These are phyloP conservation scores for Diplodia sapinea DNA, from an alignment of 2,329 filamentous ascomycete species.

Conservation along the genomic window DNA sequence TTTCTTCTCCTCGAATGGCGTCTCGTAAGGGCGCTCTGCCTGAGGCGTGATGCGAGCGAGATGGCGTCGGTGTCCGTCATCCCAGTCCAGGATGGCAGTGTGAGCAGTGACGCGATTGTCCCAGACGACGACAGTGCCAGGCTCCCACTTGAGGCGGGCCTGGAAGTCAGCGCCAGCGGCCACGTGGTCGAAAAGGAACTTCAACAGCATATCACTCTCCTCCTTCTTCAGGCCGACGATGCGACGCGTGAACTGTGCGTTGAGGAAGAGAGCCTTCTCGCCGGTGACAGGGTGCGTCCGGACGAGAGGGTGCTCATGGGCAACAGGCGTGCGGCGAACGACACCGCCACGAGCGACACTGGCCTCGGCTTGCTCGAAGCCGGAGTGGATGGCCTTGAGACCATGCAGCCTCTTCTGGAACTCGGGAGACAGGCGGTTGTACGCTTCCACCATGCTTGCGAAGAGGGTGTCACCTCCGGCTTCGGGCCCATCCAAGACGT, in stretches of 20 bases:
- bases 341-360: conserved; percentile 71
- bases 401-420: conserved; percentile 84
- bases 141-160: conserved; percentile 75
- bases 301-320: conserved; percentile 76
- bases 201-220: conserved; percentile 77
- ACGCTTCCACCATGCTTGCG: conserved; percentile 78
- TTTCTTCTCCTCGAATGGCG: conserved; percentile 47
- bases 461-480: conserved; percentile 88
- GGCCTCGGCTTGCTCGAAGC: conserved; percentile 76
- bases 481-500: conserved; percentile 80
- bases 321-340: conserved; percentile 75
- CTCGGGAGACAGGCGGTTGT: conserved; percentile 76
- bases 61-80: conserved; percentile 77
- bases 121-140: conserved; percentile 84
- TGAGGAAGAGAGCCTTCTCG: conserved; percentile 83
- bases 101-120: conserved; percentile 83
- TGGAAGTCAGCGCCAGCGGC: conserved; percentile 75
- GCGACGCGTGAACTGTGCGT: conserved; percentile 81
- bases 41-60: conserved; percentile 82
- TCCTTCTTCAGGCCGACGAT: conserved; percentile 87
- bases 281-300: conserved; percentile 80
- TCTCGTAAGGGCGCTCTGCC: conserved; percentile 79
- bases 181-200: conserved; percentile 79
- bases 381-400: conserved; percentile 80
- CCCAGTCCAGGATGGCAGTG: conserved; percentile 82